phyloP scores from a whole-genome alignment of 148 eudicot genomes.

The Heliosperma pusillum region DNA sequence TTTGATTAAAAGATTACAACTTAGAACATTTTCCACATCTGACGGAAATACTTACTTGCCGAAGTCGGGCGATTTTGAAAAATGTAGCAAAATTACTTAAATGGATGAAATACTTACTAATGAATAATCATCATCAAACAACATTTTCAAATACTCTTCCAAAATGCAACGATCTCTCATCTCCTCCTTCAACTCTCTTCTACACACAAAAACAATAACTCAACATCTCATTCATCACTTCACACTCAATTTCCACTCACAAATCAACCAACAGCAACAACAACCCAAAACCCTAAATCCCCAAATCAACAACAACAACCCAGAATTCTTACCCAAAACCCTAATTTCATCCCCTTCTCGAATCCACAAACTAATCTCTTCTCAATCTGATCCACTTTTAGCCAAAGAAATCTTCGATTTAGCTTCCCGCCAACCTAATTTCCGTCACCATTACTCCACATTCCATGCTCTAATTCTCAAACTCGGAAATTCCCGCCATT shows the following conservation, averaged over 20 bases:
- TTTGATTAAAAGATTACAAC: too few relatives aligned
- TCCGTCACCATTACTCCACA: conserved; percentile 56
- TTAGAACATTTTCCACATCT: too few relatives aligned
- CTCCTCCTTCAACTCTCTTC: conserved; percentile 10
- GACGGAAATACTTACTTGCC: too few relatives aligned
- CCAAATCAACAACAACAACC: conserved; percentile 8
- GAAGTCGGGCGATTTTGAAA: too few relatives aligned
- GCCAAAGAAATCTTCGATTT: conserved; percentile 86
- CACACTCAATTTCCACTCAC: conserved; percentile 18
- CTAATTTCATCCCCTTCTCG: conserved; percentile 52
- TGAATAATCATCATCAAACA: neutral
- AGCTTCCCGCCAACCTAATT: conserved; percentile 65
- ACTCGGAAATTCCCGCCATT: conserved; percentile 58
- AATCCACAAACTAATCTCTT: conserved; percentile 57
- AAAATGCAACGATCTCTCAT: conserved; percentile 10
- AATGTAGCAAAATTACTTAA: too few relatives aligned
- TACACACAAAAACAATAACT: neutral
- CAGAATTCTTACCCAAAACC: conserved; percentile 27
- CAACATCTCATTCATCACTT: neutral
- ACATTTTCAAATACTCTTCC: neutral
- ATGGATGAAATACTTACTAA: too few relatives aligned
- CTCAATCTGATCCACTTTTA: conserved; percentile 76
- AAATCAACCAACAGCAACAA: conserved; percentile 13
- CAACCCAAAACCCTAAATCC: conserved; percentile 11
- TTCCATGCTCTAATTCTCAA: conserved; percentile 63